Evolutionary conservation across 208 protist genomes (phyloP), one percentile per base, ranked within the genome.

Genomic region (Wallacemonas collosoma): DNA sequence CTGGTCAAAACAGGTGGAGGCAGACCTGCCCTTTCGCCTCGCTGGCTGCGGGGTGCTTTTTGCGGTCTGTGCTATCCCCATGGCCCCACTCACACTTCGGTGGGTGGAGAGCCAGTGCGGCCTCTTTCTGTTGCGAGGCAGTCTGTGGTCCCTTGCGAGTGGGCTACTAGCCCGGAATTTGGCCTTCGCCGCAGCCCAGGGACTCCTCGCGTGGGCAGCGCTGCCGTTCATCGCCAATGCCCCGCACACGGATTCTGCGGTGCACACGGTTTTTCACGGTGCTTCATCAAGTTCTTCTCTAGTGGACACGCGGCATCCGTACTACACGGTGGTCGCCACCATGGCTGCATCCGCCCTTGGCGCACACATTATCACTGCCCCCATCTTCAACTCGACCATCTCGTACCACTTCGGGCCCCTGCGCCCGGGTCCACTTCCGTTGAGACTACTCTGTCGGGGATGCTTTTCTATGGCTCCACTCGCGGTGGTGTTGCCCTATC

Each of bases 31-130:
- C 36, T 77, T 81, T 38, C 82, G 90, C 55, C 50, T 90, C 41
- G 77, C 87, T 54, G 76, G 73, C 3, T 67, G 54, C 11, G 88
- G 85, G 2, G 73, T 86, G 17, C 69, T 95, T 26, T 95, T 93
- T 54, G 65, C 82, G 2, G 39, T 83, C 26, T 89, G 79, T 60
- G 68, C 75, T 1, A 50, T 93, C 14, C 72, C 80, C 4, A 75
- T 67, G n/a, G 87, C 91, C 0, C 91, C 91, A 38, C 74, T 93
- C 14, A 83, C 79, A 40, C 56, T 95, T 53, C 79, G 81, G 5
- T 91, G 80, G 78, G 79, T 91, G 60, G 88, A 95, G 63, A 74
- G 75, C 15, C 91, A 95, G 73, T 47, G 90, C 1, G 88, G 88
- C 1, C 76, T 90, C 14, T 84, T 90, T 17, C 75, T 95, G 12